Percentiles rank a stretch among this genome's conserved stretches.
These are phyloP conservation scores for Sarocladiaceae sp. DNA, from an alignment of 2,329 filamentous ascomycete genomes.

Conservation along the genomic window DNA sequence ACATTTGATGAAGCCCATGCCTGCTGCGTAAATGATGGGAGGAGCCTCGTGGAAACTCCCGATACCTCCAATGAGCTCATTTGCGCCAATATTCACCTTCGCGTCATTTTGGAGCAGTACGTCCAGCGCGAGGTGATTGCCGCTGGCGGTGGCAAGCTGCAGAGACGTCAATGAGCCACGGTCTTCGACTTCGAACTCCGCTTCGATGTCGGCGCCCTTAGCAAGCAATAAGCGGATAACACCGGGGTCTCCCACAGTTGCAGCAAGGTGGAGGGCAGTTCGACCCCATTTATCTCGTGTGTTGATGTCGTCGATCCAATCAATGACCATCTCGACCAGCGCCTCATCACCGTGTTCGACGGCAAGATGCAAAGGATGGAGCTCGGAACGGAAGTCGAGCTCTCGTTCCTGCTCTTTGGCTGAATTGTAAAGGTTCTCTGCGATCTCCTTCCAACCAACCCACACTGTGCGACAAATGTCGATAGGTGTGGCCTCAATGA, in stretches of 20 bases:
- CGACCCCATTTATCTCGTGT: background rate
- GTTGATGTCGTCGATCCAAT: background rate
- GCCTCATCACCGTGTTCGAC: background rate
- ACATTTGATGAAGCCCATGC: conserved; percentile 21
- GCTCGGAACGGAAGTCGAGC: background rate
- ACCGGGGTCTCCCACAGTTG: background rate
- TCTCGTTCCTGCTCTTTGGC: background rate
- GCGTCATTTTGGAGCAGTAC: background rate
- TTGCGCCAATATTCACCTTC: background rate
- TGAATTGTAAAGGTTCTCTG: background rate
- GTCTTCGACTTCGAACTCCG: background rate
- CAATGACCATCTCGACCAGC: background rate
- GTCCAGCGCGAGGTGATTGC: background rate
- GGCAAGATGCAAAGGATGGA: background rate
- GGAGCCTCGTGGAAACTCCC: background rate
- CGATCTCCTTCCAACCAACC: background rate
- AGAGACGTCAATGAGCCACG: conserved; percentile 14
- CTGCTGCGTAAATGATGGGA: conserved; percentile 29
- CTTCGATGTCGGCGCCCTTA: background rate
- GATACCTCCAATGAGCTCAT: background rate
- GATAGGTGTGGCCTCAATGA: background rate
- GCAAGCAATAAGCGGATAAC: background rate
- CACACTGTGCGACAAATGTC: background rate
- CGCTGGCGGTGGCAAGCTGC: background rate
- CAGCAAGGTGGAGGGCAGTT: background rate